phyloP scores from a whole-genome alignment of 768 basidiomycete species.

The Jaapia argillacea region DNA sequence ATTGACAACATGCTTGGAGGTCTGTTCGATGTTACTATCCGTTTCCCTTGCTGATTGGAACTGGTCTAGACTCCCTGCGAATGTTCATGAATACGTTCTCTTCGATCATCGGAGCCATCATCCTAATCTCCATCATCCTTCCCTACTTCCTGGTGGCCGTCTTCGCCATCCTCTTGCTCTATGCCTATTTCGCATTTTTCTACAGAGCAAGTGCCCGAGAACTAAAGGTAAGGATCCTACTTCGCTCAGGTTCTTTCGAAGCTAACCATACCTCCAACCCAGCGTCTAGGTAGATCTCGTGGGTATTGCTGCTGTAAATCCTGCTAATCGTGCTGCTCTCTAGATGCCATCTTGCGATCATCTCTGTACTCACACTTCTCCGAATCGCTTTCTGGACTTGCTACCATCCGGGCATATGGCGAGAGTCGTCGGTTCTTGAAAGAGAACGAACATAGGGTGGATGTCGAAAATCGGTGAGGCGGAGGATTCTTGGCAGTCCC shows the following conservation, averaged over 20 bases:
- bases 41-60: neutral
- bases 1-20: conserved; percentile 66
- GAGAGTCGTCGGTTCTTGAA: conserved; percentile 64
- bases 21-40: conserved; percentile 12
- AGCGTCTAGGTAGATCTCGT: conserved; percentile 42
- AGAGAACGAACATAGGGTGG: conserved; percentile 68
- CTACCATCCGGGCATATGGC: conserved; percentile 84
- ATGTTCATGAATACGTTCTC: conserved; percentile 59
- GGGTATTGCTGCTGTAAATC: neutral
- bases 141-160: conserved; percentile 84
- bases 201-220: conserved; percentile 84
- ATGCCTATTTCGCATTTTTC: conserved; percentile 66
- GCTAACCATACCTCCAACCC: conserved; percentile 1
- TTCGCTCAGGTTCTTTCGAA: neutral
- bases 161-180: conserved; percentile 44
- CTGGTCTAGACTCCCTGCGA: conserved; percentile 49
- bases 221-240: conserved; percentile 42
- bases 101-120: conserved; percentile 62
- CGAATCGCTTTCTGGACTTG: conserved; percentile 78
- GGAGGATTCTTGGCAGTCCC: too few species aligned
- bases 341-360: conserved; percentile 79
- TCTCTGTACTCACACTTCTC: conserved; percentile 89
- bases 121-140: conserved; percentile 66
- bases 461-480: conserved; percentile 78
- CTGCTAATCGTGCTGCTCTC: neutral